Conservation (phyloP, 2,329 filamentous ascomycete genomes). For the Calonectria pteridis region DNA sequence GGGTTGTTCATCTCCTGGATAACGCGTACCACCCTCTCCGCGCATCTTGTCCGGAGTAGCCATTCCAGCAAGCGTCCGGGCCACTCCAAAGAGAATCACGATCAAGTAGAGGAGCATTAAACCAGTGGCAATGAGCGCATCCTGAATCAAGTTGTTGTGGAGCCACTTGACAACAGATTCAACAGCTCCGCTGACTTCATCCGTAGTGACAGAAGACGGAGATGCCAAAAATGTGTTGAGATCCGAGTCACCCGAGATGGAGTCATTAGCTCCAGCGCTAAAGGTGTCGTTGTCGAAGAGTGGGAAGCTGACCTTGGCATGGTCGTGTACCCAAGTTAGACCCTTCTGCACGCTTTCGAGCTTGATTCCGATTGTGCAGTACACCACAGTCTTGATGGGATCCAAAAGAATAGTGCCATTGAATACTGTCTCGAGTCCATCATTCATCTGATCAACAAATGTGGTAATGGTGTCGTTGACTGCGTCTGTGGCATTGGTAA, state of each 20-base stretch:
- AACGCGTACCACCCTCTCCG: slow-evolving; percentile 66
- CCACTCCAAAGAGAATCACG: slow-evolving; percentile 79
- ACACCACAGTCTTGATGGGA: slow-evolving; percentile 82
- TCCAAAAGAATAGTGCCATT: slow-evolving; percentile 84
- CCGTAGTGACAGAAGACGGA: slow-evolving; percentile 77
- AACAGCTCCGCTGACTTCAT: slow-evolving; percentile 85
- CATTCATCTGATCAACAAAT: slow-evolving; percentile 83
- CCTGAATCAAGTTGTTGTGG: slow-evolving; percentile 75
- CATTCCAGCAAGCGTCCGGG: slow-evolving; percentile 74
- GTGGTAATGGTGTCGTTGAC: slow-evolving; percentile 88
- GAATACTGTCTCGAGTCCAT: slow-evolving; percentile 81
- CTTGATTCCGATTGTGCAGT: slow-evolving; percentile 91
- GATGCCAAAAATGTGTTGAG: slow-evolving; percentile 82
- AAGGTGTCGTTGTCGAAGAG: slow-evolving; percentile 84
- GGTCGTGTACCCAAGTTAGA: slow-evolving; percentile 91
- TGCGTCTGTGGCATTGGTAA: slow-evolving; percentile 83
- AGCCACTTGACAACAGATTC: slow-evolving; percentile 76
- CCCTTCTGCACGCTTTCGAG: slow-evolving; percentile 86
- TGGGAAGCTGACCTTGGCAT: slow-evolving; percentile 87
- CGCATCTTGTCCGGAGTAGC: slow-evolving; percentile 66
- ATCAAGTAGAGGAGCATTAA: slow-evolving; percentile 84
- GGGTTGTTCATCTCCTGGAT: slow-evolving; percentile 47
- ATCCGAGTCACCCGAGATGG: slow-evolving; percentile 68
- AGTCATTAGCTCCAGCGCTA: slow-evolving; percentile 78
- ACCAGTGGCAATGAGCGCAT: slow-evolving; percentile 82